These are phyloP conservation scores for Colletotrichum brevisporum DNA, from an alignment of 2,329 filamentous ascomycete genomes.

Conservation along the genomic window DNA sequence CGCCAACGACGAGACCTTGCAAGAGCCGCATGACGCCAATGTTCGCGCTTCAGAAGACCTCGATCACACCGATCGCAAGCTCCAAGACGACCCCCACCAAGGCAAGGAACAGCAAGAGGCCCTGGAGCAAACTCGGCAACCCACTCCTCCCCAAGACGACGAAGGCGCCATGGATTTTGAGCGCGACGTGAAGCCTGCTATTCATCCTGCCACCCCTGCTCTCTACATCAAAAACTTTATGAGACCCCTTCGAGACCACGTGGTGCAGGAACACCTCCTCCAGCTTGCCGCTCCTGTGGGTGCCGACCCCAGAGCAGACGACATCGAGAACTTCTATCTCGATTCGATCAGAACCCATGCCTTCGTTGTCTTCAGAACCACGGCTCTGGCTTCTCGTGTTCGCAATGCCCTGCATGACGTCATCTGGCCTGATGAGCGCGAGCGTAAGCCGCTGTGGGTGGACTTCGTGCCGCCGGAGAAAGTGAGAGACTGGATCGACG, in stretches of 20 bases:
- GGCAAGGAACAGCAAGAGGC: background rate
- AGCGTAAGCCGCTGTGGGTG: constrained; percentile 86
- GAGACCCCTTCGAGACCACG: constrained; percentile 81
- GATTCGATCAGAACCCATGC: constrained; percentile 91
- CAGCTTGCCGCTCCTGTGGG: constrained; percentile 75
- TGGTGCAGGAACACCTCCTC: constrained; percentile 78
- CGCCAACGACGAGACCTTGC: background rate
- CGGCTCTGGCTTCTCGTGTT: constrained; percentile 81
- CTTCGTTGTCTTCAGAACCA: constrained; percentile 79
- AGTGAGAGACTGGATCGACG: constrained; percentile 81
- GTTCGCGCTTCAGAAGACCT: background rate
- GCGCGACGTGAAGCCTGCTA: constrained; percentile 65
- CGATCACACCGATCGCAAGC: background rate
- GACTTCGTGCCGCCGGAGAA: constrained; percentile 89
- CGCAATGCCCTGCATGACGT: constrained; percentile 82
- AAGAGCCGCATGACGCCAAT: background rate
- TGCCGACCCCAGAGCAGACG: constrained; percentile 63
- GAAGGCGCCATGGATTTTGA: constrained; percentile 51
- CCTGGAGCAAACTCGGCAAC: constrained; percentile 17
- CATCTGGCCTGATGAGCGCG: constrained; percentile 90
- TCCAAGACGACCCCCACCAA: background rate
- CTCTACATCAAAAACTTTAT: constrained; percentile 94
- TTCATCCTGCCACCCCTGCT: constrained; percentile 80
- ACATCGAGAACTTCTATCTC: constrained; percentile 80
- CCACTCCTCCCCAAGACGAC: constrained; percentile 10